A percentile compares a stretch with the other conserved stretches of the same genome.
Evolutionary conservation across 2,329 filamentous ascomycete species (phyloP).

Genomic region (Bipolaris zeicola): DNA sequence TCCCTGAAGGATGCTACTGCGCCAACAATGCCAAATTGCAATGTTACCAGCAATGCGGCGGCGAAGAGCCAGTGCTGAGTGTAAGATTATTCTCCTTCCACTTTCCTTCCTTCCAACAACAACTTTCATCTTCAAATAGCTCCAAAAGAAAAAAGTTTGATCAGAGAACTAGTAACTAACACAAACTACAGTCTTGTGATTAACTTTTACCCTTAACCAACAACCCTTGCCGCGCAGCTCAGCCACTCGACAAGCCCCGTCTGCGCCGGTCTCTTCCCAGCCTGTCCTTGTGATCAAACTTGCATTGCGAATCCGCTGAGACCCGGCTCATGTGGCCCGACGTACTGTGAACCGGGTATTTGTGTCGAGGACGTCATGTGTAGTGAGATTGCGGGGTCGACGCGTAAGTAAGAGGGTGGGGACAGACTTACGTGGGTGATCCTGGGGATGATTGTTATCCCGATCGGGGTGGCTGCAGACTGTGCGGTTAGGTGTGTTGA

Average conservation of each 20-base stretch:
- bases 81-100: constrained; percentile 4
- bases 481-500: constrained; percentile 50
- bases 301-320: constrained; percentile 43
- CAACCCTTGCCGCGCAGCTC: constrained; percentile 3
- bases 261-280: constrained; percentile 32
- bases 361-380: constrained; percentile 47
- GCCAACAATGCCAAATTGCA: constrained; percentile 27
- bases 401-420: constrained; percentile 33
- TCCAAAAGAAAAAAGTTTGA: no score
- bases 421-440: constrained; percentile 51
- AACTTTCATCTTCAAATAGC: no score
- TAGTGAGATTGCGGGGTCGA: constrained; percentile 49
- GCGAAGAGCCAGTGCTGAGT: constrained; percentile 15
- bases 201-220: not conserved
- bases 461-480: constrained; percentile 47
- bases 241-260: constrained; percentile 21
- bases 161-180: not conserved
- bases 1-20: constrained; percentile 41
- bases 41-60: constrained; percentile 34
- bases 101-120: no score
- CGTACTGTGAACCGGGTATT: constrained; percentile 41
- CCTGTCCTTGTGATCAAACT: constrained; percentile 22
- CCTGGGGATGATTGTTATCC: constrained; percentile 52
- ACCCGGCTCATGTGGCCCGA: constrained; percentile 42
- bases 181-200: constrained; percentile 6